Evolutionary conservation across 306 rosid genomes (phyloP).

Genomic region (Phaseolus lunatus): DNA sequence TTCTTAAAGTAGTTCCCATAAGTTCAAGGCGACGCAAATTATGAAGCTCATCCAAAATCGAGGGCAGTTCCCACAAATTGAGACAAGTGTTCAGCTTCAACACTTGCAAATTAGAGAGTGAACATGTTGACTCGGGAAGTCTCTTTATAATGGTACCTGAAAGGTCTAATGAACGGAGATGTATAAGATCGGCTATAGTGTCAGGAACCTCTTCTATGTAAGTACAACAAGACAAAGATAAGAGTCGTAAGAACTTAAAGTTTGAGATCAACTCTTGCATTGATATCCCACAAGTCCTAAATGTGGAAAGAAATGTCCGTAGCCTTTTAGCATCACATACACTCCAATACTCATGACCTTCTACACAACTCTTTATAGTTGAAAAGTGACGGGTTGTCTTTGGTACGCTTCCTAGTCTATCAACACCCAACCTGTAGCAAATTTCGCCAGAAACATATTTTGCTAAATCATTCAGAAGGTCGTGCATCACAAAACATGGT

Average conservation of each 20-base stretch:
- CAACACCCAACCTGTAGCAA: not conserved
- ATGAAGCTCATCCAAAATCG: not conserved
- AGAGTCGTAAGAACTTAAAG: not conserved
- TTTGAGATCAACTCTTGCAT: not conserved
- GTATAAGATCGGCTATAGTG: not conserved
- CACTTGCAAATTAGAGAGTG: not conserved
- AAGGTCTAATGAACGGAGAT: not conserved
- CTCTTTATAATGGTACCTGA: accelerated
- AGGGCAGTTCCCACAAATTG: not conserved
- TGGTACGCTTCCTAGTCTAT: accelerated
- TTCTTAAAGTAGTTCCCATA: not conserved
- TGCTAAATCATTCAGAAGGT: constrained; percentile 1
- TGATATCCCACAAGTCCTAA: not conserved
- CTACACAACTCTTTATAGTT: too few relatives aligned
- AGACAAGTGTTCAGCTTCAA: not conserved
- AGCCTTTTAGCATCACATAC: not conserved
- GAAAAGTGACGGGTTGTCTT: not conserved
- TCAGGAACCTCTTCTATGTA: not conserved
- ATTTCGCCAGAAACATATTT: not conserved
- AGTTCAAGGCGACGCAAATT: not conserved
- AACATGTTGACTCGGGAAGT: not conserved
- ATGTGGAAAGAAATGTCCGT: not conserved
- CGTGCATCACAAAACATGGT: not conserved
- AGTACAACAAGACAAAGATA: not conserved
- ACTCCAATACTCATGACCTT: too few relatives aligned